These are phyloP conservation scores for Porpolomopsis calyptriformis DNA, from an alignment of 768 basidiomycete genomes.

Conservation along the genomic window DNA sequence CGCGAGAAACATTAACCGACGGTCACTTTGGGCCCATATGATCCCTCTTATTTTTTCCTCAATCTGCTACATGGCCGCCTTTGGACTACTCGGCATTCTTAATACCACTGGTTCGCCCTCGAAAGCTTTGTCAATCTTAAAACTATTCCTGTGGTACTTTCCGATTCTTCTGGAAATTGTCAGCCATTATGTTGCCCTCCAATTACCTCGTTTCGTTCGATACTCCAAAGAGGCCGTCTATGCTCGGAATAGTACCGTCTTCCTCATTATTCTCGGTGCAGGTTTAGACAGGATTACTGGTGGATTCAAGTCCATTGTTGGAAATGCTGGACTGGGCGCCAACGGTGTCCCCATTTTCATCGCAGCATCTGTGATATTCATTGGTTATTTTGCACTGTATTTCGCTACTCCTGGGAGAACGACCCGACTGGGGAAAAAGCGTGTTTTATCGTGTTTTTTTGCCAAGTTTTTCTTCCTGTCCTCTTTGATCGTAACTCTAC, in stretches of 20 bases:
- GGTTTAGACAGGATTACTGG: conserved; percentile 3
- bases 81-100: not conserved
- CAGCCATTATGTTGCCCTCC: not conserved
- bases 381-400: not conserved
- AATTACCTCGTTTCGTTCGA: not conserved
- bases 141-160: conserved; percentile 1
- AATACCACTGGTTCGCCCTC: not conserved
- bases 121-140: not conserved
- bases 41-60: not conserved
- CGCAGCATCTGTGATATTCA: conserved; percentile 1
- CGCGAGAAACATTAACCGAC: not conserved
- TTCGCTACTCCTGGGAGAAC: not conserved
- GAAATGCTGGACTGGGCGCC: not conserved
- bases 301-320: conserved; percentile 1
- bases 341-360: not conserved
- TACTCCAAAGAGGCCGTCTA: not conserved
- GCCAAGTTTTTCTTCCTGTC: conserved; percentile 1
- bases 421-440: not conserved
- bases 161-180: conserved; percentile 1
- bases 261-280: conserved; percentile 1
- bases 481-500: not conserved
- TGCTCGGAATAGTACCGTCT: not conserved
- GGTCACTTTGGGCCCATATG: not conserved
- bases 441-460: conserved; percentile 2
- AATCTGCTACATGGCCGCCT: not conserved